Evolutionary conservation across 2,329 filamentous ascomycete species (phyloP), one percentile per base, ranked within the genome.

Genomic region (Diaporthe australafricana): DNA sequence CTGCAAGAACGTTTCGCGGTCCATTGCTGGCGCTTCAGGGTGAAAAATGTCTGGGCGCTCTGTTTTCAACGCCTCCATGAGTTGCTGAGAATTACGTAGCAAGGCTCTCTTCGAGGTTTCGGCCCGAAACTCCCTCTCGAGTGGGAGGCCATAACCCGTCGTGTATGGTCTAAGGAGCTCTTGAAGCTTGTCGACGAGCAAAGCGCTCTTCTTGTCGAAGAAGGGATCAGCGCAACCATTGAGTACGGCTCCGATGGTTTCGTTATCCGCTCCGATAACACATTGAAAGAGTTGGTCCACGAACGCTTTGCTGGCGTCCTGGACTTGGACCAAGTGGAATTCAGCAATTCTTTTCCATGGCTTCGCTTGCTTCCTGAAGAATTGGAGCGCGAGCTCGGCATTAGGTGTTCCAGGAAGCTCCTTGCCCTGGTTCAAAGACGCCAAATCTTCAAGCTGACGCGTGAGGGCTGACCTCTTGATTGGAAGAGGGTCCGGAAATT

Each of bases 371-470:
- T 40, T 25, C 45, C 27, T 52, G 47, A 66, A 66, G 1, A 66
- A 38, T 1, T 52, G 30, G 14, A 66, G n/a, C 3, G n/a, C 45
- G 8, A 66, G 30, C 1, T 27, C 8, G 5, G 32, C n/a, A 17
- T 66, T 66, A 20, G 62, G 62, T 12, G 20, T 35, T 25, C 62
- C 62, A 12, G 62, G 62, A 6, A 66, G 48, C 35, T 66, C 45
- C 14, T 55, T 55, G 1, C 52, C 52, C 20, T 55, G 30, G 20
- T 55, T 55, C 17, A 55, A 22, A 22, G 32, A 40, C 5, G 45
- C 35, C 8, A 55, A 22, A 8, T 55, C 17, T 27, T 67, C 48
- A 22, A 67, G 48, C 11, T 67, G 12, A 27, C 8, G 16, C 8
- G 48, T 40, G 17, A 67, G 22, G 9, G 5, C 8, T 7, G 17